A percentile compares a stretch with the other conserved stretches of the same genome.
Evolutionary conservation across 2,329 filamentous ascomycete genomes (phyloP).

Genomic region (Drechslera avenae): DNA sequence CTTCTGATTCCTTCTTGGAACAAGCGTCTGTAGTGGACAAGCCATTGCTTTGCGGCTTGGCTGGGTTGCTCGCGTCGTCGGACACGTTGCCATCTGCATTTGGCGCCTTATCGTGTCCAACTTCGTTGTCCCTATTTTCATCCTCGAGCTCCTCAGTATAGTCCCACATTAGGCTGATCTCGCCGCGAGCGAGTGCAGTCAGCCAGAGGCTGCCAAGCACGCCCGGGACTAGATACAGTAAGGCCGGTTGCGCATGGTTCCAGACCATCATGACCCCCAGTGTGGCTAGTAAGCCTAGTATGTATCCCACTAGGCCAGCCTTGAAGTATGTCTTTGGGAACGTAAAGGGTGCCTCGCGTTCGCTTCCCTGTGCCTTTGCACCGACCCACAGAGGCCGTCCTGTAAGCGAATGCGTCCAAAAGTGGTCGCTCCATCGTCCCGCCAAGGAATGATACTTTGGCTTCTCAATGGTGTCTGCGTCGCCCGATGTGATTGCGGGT

Average conservation of each 20-base stretch:
- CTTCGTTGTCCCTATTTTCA: slow-evolving; percentile 26
- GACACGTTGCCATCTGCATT: neutral
- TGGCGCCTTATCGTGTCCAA: slow-evolving; percentile 9
- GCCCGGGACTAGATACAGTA: slow-evolving; percentile 89
- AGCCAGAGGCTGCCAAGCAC: slow-evolving; percentile 77
- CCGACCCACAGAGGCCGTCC: slow-evolving; percentile 34
- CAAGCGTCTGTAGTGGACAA: slow-evolving; percentile 6
- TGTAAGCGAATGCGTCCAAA: slow-evolving; percentile 67
- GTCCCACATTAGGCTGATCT: slow-evolving; percentile 75
- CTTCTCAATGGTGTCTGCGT: slow-evolving; percentile 38
- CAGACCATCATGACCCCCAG: slow-evolving; percentile 77
- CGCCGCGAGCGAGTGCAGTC: slow-evolving; percentile 72
- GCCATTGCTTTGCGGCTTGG: slow-evolving; percentile 18
- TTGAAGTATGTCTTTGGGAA: slow-evolving; percentile 89
- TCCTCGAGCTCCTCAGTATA: slow-evolving; percentile 71
- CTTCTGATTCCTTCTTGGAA: slow-evolving; percentile 18
- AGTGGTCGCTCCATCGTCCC: slow-evolving; percentile 79
- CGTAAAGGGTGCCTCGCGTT: slow-evolving; percentile 38
- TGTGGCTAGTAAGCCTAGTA: slow-evolving; percentile 76
- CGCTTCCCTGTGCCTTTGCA: slow-evolving; percentile 3
- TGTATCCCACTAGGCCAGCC: slow-evolving; percentile 76
- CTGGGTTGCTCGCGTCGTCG: slow-evolving; percentile 5
- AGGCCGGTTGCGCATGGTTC: slow-evolving; percentile 82
- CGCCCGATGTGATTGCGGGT: slow-evolving; percentile 14
- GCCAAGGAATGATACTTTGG: slow-evolving; percentile 57